Base-by-base conservation (phyloP, 140 eudicot genomes). In the Erigeron philadelphicus region DNA sequence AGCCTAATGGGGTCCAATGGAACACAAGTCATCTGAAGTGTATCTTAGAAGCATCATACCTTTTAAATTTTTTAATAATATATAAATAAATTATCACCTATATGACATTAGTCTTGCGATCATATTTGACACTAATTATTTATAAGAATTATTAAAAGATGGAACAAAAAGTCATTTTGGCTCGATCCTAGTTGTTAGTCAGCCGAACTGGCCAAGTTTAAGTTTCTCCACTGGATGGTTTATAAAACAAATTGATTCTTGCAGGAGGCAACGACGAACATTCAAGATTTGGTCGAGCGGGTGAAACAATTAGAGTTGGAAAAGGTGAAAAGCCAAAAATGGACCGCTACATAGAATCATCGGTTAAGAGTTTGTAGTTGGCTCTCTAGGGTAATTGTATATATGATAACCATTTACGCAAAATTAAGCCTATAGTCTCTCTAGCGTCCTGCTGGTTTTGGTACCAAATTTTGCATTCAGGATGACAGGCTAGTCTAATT, bases 181-280 rank as follows among this genome's bases (percentile, higher is more conserved):
- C 8, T 8, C 31, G 8, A 44, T 67, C 23, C 38, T 21, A 18
- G n/a, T 71, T 60, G 57, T 57, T 67, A 1, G 59, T 17, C 44
- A 64, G 15, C 21, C 7, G 4, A 50, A 19, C 38, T 5, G 47
- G 47, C 2, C 35, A 0, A 6, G 5, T 35, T 15, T 8, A 11
- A 1, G 5, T 66, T 66, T 8, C 42, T 9, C 46, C 45, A 12
- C 45, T 38, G 10, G 9, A 12, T 13, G 31, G 18, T 68, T 15
- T 41, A 10, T 13, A 3, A 3, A 45, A 60, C 42, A 18, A 9
- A 13, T 48, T 42, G 4, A 8, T 65, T 44, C 11, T 31, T 63
- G 75, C 72, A 92, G 98, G 91, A 92, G 0, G 95, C 95, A 35
- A 74, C 84, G n/a, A 55, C 77, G 15, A 81, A 81, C 25, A 92